Base-by-base conservation (phyloP, 129 eudicot species). In the carrot (Daucus carota) region DNA sequence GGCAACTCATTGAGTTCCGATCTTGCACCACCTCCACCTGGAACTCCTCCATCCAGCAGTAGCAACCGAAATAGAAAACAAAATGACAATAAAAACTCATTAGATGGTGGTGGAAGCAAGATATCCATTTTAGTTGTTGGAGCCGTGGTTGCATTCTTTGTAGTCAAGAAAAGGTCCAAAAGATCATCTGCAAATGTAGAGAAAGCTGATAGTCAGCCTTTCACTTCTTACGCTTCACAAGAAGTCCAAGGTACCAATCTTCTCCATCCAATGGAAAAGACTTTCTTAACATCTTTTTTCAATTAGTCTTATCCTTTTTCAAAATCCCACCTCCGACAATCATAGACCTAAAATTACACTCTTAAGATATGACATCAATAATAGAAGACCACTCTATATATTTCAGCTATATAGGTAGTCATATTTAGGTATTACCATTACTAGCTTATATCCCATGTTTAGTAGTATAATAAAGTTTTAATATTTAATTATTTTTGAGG, bases 21-120 rank as follows among this genome's bases (percentile, higher is more conserved):
- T n/a, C n/a, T n/a, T n/a, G n/a, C n/a, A n/a, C 97, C 99, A 46
- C 88, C 99, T 73, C 99, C 99, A 75, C 97, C 99, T 22, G 99
- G 99, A 78, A 78, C 97, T 15, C 96, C 93, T 41, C 86, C 96
- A 69, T 84, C 85, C 54, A 76, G 71, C 79, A 79, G 83, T 70
- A 85, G 85, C 24, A 81, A 76, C 68, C 76, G 82, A 65, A 83
- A 81, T 29, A 88, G 67, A 73, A 83, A 82, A 79, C 78, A 91
- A 22, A 80, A 74, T 34, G 85, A 85, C 36, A 71, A 79, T 52
- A 78, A 68, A 52, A 80, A 76, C 71, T 81, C 92, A 26, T 70
- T 88, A 5, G 54, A 82, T 44, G 84, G 81, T n/a, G 63, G 70
- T 57, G 80, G 86, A 38, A 84, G 87, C 24, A 78, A 85, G 75